These are phyloP conservation scores for Rhodosporidiobolus odoratus DNA, from an alignment of 768 basidiomycete genomes.

Conservation along the genomic window DNA sequence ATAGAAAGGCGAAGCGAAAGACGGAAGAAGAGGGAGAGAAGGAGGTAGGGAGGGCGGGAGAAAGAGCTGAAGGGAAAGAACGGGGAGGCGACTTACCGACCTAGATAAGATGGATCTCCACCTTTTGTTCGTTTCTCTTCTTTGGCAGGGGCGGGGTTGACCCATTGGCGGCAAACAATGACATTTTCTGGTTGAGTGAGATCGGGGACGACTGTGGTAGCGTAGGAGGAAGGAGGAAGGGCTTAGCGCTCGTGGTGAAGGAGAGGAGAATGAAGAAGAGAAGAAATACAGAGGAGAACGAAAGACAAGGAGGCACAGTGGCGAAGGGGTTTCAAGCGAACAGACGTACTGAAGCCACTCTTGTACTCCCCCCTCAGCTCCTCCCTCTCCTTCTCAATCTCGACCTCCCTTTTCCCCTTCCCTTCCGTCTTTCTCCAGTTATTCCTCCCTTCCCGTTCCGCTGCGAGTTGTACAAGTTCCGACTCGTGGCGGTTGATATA, in stretches of 20 bases:
- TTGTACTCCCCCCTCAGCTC: conserved; percentile 28
- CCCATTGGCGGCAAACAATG: conserved; percentile 34
- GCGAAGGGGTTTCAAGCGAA: too few species aligned
- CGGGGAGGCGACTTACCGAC: conserved; percentile 1
- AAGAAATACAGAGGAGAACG: not conserved
- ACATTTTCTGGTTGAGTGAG: conserved; percentile 34
- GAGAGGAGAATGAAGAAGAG: not conserved
- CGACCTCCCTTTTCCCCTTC: conserved; percentile 34
- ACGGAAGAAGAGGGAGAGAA: not conserved
- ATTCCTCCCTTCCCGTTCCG: conserved; percentile 23
- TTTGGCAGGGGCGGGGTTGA: conserved; percentile 18
- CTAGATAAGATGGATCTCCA: conserved; percentile 37
- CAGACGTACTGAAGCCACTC: conserved; percentile 32
- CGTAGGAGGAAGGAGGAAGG: too few species aligned
- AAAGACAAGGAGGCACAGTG: not conserved
- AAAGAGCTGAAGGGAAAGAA: too few species aligned
- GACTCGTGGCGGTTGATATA: conserved; percentile 36
- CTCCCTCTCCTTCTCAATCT: conserved; percentile 26
- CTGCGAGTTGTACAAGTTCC: conserved; percentile 19
- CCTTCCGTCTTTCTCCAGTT: conserved; percentile 35
- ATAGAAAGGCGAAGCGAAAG: not conserved
- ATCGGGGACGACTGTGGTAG: conserved; percentile 31
- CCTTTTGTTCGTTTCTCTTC: conserved; percentile 28
- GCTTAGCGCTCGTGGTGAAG: too few species aligned
- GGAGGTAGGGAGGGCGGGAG: too few species aligned